A percentile compares a stretch with the other conserved stretches of the same genome.
Conservation (phyloP, 2,329 filamentous ascomycete genomes). For the Xylariales sp. region DNA sequence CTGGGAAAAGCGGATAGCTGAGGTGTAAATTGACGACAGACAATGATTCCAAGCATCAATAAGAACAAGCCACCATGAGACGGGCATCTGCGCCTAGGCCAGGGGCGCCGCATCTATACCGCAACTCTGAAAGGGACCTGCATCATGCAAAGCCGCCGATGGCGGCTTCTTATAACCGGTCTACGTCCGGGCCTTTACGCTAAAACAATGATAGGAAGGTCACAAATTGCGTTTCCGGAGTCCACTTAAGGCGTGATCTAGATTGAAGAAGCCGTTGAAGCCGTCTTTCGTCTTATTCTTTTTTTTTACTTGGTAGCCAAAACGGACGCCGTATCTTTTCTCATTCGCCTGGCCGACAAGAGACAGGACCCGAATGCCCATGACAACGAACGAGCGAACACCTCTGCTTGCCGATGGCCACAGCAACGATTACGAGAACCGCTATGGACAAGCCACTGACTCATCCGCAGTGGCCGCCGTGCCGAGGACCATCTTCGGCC, state of each 20-base stretch:
- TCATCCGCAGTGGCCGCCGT: conserved; percentile 24
- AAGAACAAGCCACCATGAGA: neutral
- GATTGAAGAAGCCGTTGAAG: neutral
- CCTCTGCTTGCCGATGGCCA: conserved; percentile 29
- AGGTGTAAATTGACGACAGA: neutral
- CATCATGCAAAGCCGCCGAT: conserved; percentile 3
- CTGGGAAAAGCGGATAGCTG: neutral
- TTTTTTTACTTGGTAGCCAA: neutral
- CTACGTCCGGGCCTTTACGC: neutral
- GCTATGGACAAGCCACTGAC: conserved; percentile 10
- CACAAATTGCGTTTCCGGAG: neutral
- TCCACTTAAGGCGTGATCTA: conserved; percentile 10
- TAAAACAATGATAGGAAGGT: neutral
- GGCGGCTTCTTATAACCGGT: conserved; percentile 10
- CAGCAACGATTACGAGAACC: conserved; percentile 1
- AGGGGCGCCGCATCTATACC: neutral
- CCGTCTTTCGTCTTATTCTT: neutral
- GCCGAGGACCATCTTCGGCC: conserved; percentile 40
- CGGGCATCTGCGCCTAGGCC: neutral
- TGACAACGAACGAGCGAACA: conserved; percentile 44
- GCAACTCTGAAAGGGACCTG: neutral
- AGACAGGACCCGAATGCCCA: conserved; percentile 12
- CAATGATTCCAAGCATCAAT: no score
- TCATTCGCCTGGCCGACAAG: neutral
- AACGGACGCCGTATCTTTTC: neutral